These are phyloP conservation scores for Candida oleophila DNA, from an alignment of 805 yeast genomes.

Conservation along the genomic window DNA sequence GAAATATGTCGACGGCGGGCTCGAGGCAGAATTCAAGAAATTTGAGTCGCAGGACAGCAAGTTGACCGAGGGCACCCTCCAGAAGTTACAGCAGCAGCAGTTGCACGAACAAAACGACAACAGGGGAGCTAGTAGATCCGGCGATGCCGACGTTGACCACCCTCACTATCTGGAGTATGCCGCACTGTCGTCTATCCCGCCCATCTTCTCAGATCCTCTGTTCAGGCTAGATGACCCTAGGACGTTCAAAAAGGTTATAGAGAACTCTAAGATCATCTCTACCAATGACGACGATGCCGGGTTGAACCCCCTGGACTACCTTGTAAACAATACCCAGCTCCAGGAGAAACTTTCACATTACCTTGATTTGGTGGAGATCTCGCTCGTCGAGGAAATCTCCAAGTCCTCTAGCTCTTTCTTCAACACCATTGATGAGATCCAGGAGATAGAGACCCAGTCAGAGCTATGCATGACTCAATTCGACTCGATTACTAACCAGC, in stretches of 20 bases:
- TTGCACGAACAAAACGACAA: background rate
- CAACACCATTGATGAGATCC: slow-evolving; percentile 77
- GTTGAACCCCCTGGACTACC: slow-evolving; percentile 21
- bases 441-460: slow-evolving; percentile 58
- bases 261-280: slow-evolving; percentile 47
- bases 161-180: background rate
- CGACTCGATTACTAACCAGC: slow-evolving; percentile 42
- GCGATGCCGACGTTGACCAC: background rate
- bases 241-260: slow-evolving; percentile 71
- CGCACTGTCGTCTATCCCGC: slow-evolving; percentile 48
- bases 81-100: slow-evolving; percentile 23
- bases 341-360: slow-evolving; percentile 82
- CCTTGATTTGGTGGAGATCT: slow-evolving; percentile 80
- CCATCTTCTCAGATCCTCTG: slow-evolving; percentile 60
- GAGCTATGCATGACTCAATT: slow-evolving; percentile 48
- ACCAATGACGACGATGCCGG: slow-evolving; percentile 15
- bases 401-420: slow-evolving; percentile 83
- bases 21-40: slow-evolving; percentile 26
- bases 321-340: slow-evolving; percentile 53
- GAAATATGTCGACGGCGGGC: slow-evolving; percentile 15
- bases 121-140: background rate
- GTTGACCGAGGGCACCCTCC: slow-evolving; percentile 37
- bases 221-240: slow-evolving; percentile 90
- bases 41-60: slow-evolving; percentile 39
- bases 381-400: slow-evolving; percentile 78